Percentiles rank a stretch among this genome's conserved stretches.
phyloP scores from a whole-genome alignment of 2,329 filamentous ascomycete genomes.

The Ophiostoma piceae region DNA sequence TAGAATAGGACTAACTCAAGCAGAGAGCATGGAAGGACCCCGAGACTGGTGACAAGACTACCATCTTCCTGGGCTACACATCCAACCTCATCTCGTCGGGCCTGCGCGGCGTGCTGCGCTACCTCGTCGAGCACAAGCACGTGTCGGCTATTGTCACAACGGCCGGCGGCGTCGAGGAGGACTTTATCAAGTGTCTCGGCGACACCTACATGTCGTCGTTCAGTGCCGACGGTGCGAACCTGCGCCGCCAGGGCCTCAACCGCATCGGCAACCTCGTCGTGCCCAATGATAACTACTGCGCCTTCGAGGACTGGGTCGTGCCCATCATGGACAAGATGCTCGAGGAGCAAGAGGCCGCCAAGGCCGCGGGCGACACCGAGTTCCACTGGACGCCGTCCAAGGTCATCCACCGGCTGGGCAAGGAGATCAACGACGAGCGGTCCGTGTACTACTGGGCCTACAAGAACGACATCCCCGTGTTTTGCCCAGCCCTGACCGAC shows the following conservation, averaged over 20 bases:
- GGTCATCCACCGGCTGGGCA: conserved; percentile 81
- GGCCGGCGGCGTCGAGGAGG: conserved; percentile 91
- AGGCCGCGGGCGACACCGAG: conserved; percentile 47
- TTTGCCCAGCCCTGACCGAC: conserved; percentile 93
- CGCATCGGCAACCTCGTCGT: conserved; percentile 94
- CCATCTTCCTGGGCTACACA: conserved; percentile 95
- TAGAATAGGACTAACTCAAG: neutral
- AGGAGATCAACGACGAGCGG: conserved; percentile 87
- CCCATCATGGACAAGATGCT: conserved; percentile 94
- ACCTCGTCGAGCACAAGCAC: conserved; percentile 86
- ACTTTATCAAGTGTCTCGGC: conserved; percentile 96
- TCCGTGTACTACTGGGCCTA: conserved; percentile 97
- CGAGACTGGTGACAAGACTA: conserved; percentile 72
- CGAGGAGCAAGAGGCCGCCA: conserved; percentile 75
- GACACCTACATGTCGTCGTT: conserved; percentile 92
- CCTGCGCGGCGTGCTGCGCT: conserved; percentile 83
- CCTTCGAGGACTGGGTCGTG: conserved; percentile 95
- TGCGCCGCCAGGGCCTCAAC: conserved; percentile 84
- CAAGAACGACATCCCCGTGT: conserved; percentile 94
- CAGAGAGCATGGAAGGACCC: conserved; percentile 47
- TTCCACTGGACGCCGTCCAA: conserved; percentile 92
- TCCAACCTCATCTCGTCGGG: conserved; percentile 97
- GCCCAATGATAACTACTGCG: conserved; percentile 94
- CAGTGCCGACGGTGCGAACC: conserved; percentile 64
- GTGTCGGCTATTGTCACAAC: conserved; percentile 92